Evolutionary conservation across 2,329 filamentous ascomycete species (phyloP).

Genomic region (Penicillium janthinellum): DNA sequence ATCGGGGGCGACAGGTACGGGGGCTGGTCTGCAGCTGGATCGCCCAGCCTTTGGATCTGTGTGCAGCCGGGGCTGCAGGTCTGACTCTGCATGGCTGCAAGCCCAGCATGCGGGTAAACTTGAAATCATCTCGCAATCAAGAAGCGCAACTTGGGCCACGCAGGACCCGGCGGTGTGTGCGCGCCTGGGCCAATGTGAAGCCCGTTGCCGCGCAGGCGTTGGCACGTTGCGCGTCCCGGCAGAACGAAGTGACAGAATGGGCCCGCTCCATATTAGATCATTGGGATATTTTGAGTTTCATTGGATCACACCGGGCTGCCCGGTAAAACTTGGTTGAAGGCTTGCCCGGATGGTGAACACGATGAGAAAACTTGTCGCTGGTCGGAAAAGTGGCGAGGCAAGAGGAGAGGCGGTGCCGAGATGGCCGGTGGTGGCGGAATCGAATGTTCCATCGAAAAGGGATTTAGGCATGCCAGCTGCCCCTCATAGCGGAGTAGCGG

Average conservation of each 20-base stretch:
- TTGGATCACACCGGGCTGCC: neutral
- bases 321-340: neutral
- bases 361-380: neutral
- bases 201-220: neutral
- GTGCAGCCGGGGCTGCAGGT: neutral
- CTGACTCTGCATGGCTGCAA: too few species aligned
- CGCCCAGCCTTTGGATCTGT: neutral
- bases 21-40: neutral
- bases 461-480: neutral
- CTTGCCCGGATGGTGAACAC: neutral
- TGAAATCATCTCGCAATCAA: neutral
- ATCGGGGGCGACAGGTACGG: neutral
- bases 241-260: conserved; percentile 1
- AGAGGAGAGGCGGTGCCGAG: neutral
- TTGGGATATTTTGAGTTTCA: neutral
- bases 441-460: neutral
- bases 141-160: neutral
- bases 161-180: neutral
- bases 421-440: neutral
- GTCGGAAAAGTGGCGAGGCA: neutral
- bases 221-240: conserved; percentile 10
- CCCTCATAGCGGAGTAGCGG: neutral
- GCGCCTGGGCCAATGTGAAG: neutral
- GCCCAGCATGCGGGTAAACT: neutral
- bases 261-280: neutral